These are phyloP conservation scores for Saussurea involucrata DNA, from an alignment of 129 eudicot species.

Conservation along the genomic window DNA sequence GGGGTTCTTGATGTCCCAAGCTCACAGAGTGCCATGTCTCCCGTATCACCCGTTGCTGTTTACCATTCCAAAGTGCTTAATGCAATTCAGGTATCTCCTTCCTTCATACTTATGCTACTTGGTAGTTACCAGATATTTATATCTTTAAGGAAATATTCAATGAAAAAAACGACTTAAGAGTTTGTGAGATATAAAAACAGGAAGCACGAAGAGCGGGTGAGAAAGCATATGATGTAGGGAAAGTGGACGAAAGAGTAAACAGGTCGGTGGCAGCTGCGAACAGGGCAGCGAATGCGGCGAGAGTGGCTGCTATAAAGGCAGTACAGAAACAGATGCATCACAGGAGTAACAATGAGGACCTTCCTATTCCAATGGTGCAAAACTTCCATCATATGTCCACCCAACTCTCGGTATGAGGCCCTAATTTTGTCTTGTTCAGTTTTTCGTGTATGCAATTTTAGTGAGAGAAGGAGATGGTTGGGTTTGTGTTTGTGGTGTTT, in stretches of 20 bases:
- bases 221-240: slow-evolving; percentile 80
- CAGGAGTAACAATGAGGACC: slow-evolving; percentile 51
- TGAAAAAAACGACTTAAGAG: neutral
- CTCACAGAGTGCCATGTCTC: slow-evolving; percentile 61
- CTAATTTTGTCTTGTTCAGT: slow-evolving; percentile 25
- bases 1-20: slow-evolving; percentile 90
- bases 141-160: neutral
- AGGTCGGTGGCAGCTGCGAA: slow-evolving; percentile 92
- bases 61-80: slow-evolving; percentile 93
- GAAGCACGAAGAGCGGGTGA: slow-evolving; percentile 94
- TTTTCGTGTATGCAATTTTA: slow-evolving; percentile 4
- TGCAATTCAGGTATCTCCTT: slow-evolving; percentile 67
- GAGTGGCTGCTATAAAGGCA: slow-evolving; percentile 94
- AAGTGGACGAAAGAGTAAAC: slow-evolving; percentile 95
- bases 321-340: slow-evolving; percentile 92
- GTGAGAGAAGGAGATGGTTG: slow-evolving; percentile 14
- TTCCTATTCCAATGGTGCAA: slow-evolving; percentile 42
- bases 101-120: neutral
- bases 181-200: slow-evolving; percentile 11
- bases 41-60: slow-evolving; percentile 88
- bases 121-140: neutral
- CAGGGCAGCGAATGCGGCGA: slow-evolving; percentile 88
- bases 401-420: slow-evolving; percentile 24
- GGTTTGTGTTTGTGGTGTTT: slow-evolving; percentile 18
- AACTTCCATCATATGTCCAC: slow-evolving; percentile 35